These are phyloP conservation scores for Agaricus blazei DNA, from an alignment of 768 basidiomycete species.

Conservation along the genomic window DNA sequence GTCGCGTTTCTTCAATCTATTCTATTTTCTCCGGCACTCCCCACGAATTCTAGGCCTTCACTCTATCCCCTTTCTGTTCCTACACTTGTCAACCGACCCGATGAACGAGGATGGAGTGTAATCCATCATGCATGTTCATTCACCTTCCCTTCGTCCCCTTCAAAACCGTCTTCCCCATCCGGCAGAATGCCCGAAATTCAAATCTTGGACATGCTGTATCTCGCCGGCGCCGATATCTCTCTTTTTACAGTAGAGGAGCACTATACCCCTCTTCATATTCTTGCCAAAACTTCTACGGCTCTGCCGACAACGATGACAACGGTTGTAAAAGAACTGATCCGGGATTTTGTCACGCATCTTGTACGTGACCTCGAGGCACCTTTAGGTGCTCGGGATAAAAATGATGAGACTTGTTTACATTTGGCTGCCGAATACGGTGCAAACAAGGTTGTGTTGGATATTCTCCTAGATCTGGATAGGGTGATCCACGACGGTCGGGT, in stretches of 20 bases:
- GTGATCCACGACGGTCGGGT: conserved; percentile 34
- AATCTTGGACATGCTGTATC: conserved; percentile 66
- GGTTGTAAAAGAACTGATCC: conserved; percentile 6
- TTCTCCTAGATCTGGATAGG: conserved; percentile 62
- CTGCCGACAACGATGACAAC: conserved; percentile 17
- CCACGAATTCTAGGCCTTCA: conserved; percentile 31
- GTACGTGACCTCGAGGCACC: conserved; percentile 67
- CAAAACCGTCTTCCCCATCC: conserved; percentile 20
- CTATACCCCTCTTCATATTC: conserved; percentile 64
- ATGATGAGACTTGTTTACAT: conserved; percentile 77
- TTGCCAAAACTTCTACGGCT: conserved; percentile 37
- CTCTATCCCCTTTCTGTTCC: conserved; percentile 43
- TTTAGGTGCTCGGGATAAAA: conserved; percentile 55
- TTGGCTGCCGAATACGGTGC: conserved; percentile 72
- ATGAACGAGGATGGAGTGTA: conserved; percentile 65
- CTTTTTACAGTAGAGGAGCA: conserved; percentile 63
- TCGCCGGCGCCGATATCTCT: conserved; percentile 70
- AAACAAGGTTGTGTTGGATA: conserved; percentile 55
- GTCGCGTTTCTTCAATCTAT: conserved; percentile 46
- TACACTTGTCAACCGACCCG: conserved; percentile 63
- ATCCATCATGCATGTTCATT: conserved; percentile 58
- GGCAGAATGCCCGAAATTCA: conserved; percentile 47
- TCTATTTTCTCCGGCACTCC: conserved; percentile 44
- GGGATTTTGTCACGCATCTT: conserved; percentile 57
- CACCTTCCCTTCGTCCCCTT: conserved; percentile 12